Base-by-base conservation (phyloP, 1,284 basidiomycete species). In the Tylopilus sp. region DNA sequence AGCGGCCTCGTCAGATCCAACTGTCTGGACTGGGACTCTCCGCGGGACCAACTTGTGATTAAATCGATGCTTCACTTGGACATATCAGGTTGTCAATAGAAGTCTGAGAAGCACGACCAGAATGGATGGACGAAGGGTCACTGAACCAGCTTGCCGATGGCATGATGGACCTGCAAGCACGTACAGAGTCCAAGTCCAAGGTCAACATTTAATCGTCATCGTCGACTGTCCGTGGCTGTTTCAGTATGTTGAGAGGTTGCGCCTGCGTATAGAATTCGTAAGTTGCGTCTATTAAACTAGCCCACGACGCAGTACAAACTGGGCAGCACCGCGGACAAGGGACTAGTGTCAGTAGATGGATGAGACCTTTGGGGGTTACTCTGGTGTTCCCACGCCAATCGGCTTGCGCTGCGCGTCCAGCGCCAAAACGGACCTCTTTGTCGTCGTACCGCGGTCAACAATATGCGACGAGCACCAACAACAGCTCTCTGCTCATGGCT, bases 381-480 rank as follows among this genome's bases (percentile, higher is more conserved):
- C 21, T n/a, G n/a, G 21, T 23, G 43, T 41, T 62, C 61, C 37
- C 59, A 64, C 62, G 53, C 25, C 4, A 2, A 29, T 33, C 2
- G 8, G 18, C 35, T 25, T 37, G 43, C 26, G 25, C 34, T 5
- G 46, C 33, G 31, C 13, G 18, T 15, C 28, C 11, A 7, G 33
- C 16, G 10, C 50, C 16, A n/a, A 18, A 25, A 33, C 21, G 10
- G 15, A 31, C 12, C 9, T 43, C 43, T 46, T 48, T 12, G 46
- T 49, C 44, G 34, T 26, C n/a, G 37, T 29, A 16, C 35, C 35
- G 21, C 19, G 3, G 35, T 31, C 30, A 19, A 13, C 59, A 51
- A 48, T 49, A 63, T 62, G 64, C 57, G 49, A 54, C 64, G 61
- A 41, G 46, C 35, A 57, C 49, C 44, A 35, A 41, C 36, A 49